Evolutionary conservation across 495 filamentous ascomycete species (phyloP).

Genomic region (Astrothelium macrocarpum): DNA sequence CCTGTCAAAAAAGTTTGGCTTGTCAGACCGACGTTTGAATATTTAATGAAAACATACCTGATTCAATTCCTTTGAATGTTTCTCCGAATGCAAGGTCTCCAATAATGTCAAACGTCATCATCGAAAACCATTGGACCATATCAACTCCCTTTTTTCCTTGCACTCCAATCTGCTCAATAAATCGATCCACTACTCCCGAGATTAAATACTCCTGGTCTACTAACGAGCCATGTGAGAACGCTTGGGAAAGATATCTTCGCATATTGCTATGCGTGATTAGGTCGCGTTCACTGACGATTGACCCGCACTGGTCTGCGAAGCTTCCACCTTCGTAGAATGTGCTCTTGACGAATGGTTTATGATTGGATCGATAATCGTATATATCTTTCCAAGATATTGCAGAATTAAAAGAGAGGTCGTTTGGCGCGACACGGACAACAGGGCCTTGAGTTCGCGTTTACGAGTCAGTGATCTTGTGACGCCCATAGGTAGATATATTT

Average conservation of each 20-base stretch:
- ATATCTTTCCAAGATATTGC: conserved; percentile 26
- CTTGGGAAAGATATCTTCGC: conserved; percentile 18
- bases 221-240: conserved; percentile 28
- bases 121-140: conserved; percentile 22
- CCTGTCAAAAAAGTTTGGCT: neutral
- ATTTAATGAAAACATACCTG: conserved; percentile 14
- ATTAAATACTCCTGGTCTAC: conserved; percentile 28
- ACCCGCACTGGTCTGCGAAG: neutral
- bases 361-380: conserved; percentile 22
- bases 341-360: neutral
- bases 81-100: conserved; percentile 32
- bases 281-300: neutral
- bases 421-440: conserved; percentile 25
- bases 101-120: conserved; percentile 31
- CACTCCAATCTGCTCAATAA: conserved; percentile 19
- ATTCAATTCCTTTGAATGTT: conserved; percentile 28
- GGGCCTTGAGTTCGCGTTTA: too few species aligned
- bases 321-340: neutral
- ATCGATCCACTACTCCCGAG: conserved; percentile 25
- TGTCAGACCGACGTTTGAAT: neutral
- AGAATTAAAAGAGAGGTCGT: conserved; percentile 26
- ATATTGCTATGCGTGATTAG: neutral
- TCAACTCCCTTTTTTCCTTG: conserved; percentile 16
- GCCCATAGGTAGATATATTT: too few species aligned
- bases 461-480: too few species aligned